Conservation (phyloP, 352 stramenopile genomes). For the Phytophthora litchii region DNA sequence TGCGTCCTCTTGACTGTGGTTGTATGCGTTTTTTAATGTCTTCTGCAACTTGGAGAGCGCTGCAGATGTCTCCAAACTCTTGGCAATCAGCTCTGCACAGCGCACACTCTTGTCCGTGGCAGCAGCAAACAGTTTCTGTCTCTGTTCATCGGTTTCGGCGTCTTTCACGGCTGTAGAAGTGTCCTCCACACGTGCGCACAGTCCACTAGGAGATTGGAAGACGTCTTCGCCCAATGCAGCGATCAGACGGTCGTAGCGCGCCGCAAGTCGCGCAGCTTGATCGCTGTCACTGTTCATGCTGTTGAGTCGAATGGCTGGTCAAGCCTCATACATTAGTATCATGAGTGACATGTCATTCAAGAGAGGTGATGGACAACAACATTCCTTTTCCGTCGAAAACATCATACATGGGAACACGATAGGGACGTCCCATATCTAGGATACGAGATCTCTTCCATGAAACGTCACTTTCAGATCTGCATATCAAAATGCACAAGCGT, state of each 20-base stretch:
- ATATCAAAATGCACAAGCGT: slow-evolving; percentile 14
- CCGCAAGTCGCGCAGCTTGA: slow-evolving; percentile 23
- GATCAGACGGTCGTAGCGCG: slow-evolving; percentile 70
- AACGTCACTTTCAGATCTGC: slow-evolving; percentile 20
- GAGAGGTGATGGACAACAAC: background rate
- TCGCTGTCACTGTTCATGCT: slow-evolving; percentile 13
- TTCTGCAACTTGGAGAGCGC: slow-evolving; percentile 56
- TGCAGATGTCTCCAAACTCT: slow-evolving; percentile 57
- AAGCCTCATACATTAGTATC: background rate
- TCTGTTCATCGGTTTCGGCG: slow-evolving; percentile 30
- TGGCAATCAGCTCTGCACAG: slow-evolving; percentile 80
- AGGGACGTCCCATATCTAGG: background rate
- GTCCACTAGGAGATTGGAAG: slow-evolving; percentile 39
- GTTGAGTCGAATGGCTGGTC: slow-evolving; percentile 28
- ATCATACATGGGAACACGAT: no score
- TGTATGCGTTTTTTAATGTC: slow-evolving; percentile 39
- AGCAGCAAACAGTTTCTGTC: slow-evolving; percentile 43
- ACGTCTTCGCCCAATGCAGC: slow-evolving; percentile 61
- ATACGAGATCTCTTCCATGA: slow-evolving; percentile 19
- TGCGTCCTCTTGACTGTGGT: slow-evolving; percentile 28
- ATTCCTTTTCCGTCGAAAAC: background rate
- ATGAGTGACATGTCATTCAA: slow-evolving; percentile 1
- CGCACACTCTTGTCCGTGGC: slow-evolving; percentile 66
- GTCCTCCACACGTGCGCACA: slow-evolving; percentile 46
- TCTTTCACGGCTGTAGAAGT: slow-evolving; percentile 32